Evolutionary conservation across 164 flowering plant species (phyloP), one percentile per base, ranked within the genome.

Genomic region (Vitis rupestris): DNA sequence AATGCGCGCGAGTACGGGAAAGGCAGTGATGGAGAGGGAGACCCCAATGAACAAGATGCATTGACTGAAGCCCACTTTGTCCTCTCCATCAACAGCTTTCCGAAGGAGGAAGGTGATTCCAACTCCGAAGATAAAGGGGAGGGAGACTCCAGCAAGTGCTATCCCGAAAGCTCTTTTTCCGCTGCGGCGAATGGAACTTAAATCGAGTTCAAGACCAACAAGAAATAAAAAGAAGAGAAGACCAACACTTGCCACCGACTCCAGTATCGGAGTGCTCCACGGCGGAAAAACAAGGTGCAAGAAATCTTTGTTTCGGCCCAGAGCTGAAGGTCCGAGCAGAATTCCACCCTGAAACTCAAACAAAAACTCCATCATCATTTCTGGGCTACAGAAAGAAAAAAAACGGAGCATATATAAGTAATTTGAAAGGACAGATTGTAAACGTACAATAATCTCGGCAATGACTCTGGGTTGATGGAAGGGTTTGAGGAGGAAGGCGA

Each of bases 181-280:
- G 63, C 73, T 72, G 16, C 73, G 50, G 13, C 70, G 74, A 47
- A 82, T 61, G 17, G 80, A 71, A 49, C 2, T 64, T n/a, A 82
- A 59, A 54, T 79, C 81, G 60, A 82, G 75, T 60, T 82, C 84
- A 9, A 79, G 72, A 30, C 82, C 84, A 9, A 82, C 81, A 16
- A 79, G 79, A 64, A 82, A 82, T 48, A 81, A 77, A 54, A 79
- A 82, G 79, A 79, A 82, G 58, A 82, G 69, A 56, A 82, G 82
- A 30, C 84, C 81, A 10, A 82, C 50, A 47, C 64, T 76, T 10
- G 84, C 84, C 8, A 77, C 70, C 2, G 84, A 62, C 29, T 79
- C 82, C 2, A 82, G 79, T 17, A 79, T 70, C 12, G 78, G 78
- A 11, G 60, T 59, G 61, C 82, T 76, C 80, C 82, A 72, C 12